These are phyloP conservation scores for Pisolithus tinctorius DNA, from an alignment of 768 basidiomycete genomes.

Conservation along the genomic window DNA sequence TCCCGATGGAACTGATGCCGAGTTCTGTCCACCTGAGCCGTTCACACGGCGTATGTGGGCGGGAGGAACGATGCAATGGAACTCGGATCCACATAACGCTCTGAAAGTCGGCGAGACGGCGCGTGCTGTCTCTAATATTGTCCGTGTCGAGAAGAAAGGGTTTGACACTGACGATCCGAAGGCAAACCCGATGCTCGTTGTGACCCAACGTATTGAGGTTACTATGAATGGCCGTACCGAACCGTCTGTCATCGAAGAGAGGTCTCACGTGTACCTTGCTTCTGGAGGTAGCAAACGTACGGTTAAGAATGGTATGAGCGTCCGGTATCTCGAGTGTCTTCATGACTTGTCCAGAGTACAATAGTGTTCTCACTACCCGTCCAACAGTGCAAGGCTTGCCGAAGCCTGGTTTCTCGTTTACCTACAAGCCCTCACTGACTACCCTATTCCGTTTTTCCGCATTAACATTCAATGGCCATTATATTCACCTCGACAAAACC, in stretches of 20 bases:
- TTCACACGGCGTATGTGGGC: slow-evolving; percentile 83
- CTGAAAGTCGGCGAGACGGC: slow-evolving; percentile 51
- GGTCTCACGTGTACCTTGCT: slow-evolving; percentile 63
- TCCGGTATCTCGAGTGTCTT: too few relatives aligned
- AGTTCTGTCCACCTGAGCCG: slow-evolving; percentile 65
- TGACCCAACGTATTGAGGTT: slow-evolving; percentile 56
- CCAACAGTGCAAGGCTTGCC: slow-evolving; percentile 46
- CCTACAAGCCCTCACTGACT: slow-evolving; percentile 58
- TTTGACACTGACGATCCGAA: slow-evolving; percentile 35
- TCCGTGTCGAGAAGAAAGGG: slow-evolving; percentile 54
- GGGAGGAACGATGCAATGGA: slow-evolving; percentile 62
- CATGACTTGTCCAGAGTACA: neutral
- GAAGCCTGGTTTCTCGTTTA: slow-evolving; percentile 51
- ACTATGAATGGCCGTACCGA: slow-evolving; percentile 35
- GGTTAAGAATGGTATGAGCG: slow-evolving; percentile 37
- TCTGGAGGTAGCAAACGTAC: slow-evolving; percentile 23
- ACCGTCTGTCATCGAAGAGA: slow-evolving; percentile 53
- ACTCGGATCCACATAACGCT: slow-evolving; percentile 28
- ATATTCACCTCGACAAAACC: slow-evolving; percentile 76
- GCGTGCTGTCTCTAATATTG: slow-evolving; percentile 41
- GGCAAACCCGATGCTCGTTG: slow-evolving; percentile 66
- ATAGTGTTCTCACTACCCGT: neutral
- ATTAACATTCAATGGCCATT: slow-evolving; percentile 79
- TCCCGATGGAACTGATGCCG: slow-evolving; percentile 65
- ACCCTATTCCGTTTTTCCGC: slow-evolving; percentile 85